Percentiles rank a stretch among this genome's conserved stretches.
Conservation (phyloP, 768 basidiomycete species). For the Leccinellum luteum region DNA sequence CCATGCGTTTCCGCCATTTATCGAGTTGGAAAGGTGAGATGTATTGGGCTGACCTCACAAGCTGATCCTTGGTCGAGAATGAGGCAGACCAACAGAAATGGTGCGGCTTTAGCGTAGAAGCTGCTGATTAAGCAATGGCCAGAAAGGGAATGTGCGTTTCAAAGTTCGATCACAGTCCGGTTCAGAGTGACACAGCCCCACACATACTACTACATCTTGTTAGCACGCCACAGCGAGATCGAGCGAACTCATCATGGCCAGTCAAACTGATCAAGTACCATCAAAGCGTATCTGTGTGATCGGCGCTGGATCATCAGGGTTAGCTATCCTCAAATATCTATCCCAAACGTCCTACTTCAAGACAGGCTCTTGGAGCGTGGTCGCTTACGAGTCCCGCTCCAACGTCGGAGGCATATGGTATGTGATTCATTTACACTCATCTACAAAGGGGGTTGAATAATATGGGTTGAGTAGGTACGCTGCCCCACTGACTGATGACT, state of each 20-base stretch:
- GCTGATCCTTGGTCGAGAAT: conserved; percentile 89
- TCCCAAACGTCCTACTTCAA: conserved; percentile 57
- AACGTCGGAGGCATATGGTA: conserved; percentile 79
- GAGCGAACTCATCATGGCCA: conserved; percentile 1
- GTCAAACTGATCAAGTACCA: conserved; percentile 1
- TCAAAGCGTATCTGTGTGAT: conserved; percentile 59
- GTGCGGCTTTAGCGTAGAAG: neutral
- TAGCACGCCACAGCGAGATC: neutral
- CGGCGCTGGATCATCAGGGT: conserved; percentile 74
- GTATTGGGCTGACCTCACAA: conserved; percentile 63
- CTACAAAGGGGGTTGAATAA: neutral
- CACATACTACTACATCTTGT: neutral
- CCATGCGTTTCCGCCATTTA: conserved; percentile 65
- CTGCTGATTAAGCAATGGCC: conserved; percentile 17
- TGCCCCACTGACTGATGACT: conserved; percentile 39
- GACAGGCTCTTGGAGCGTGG: conserved; percentile 58
- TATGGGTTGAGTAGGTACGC: conserved; percentile 46
- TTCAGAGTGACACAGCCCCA: neutral
- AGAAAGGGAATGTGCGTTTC: conserved; percentile 1
- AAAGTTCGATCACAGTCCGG: too few species aligned
- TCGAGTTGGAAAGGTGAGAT: conserved; percentile 1
- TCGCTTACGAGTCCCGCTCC: conserved; percentile 62
- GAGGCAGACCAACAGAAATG: too few species aligned
- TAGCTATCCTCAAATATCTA: conserved; percentile 66
- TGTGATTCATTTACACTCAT: conserved; percentile 16